A percentile compares a stretch with the other conserved stretches of the same genome.
Evolutionary conservation across 371 early-diverging fungal genomes (phyloP).

Genomic region (Syncephalis fuscata): DNA sequence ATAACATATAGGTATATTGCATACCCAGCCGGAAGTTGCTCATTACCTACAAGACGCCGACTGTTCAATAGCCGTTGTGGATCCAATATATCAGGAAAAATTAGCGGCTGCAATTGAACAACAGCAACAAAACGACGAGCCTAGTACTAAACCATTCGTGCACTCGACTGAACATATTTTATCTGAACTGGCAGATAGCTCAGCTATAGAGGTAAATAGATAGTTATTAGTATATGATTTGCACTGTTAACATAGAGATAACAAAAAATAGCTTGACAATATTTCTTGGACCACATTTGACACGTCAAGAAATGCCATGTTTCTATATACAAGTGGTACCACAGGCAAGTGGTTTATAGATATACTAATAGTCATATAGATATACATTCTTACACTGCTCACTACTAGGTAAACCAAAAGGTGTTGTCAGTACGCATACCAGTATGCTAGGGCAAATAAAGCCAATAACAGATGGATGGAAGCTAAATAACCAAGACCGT

Average conservation of each 20-base stretch:
- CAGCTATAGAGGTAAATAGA: not conserved
- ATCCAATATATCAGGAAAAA: slow-evolving; percentile 14
- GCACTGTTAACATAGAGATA: too few species aligned
- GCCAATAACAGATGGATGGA: slow-evolving; percentile 56
- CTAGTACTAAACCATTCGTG: too few species aligned
- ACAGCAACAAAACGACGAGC: too few species aligned
- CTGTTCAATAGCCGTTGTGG: slow-evolving; percentile 20
- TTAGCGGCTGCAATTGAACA: not conserved
- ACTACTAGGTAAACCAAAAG: slow-evolving; percentile 56
- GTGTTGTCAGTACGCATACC: slow-evolving; percentile 52
- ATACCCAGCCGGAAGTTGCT: slow-evolving; percentile 43
- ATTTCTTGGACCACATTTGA: not conserved
- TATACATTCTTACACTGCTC: not conserved
- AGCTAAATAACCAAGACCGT: slow-evolving; percentile 38
- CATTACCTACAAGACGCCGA: slow-evolving; percentile 42
- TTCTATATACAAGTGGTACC: slow-evolving; percentile 70
- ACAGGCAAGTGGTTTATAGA: slow-evolving; percentile 19
- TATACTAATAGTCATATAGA: not conserved
- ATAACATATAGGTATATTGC: slow-evolving; percentile 22
- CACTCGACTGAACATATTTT: too few species aligned
- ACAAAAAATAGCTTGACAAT: too few species aligned
- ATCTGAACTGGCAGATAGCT: not conserved
- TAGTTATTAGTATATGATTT: too few species aligned
- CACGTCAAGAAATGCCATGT: slow-evolving; percentile 30
- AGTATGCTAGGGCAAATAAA: slow-evolving; percentile 44